Percentiles rank a stretch among this genome's conserved stretches.
Conservation (phyloP, 2,329 filamentous ascomycete genomes). For the Alternaria metachromatica region DNA sequence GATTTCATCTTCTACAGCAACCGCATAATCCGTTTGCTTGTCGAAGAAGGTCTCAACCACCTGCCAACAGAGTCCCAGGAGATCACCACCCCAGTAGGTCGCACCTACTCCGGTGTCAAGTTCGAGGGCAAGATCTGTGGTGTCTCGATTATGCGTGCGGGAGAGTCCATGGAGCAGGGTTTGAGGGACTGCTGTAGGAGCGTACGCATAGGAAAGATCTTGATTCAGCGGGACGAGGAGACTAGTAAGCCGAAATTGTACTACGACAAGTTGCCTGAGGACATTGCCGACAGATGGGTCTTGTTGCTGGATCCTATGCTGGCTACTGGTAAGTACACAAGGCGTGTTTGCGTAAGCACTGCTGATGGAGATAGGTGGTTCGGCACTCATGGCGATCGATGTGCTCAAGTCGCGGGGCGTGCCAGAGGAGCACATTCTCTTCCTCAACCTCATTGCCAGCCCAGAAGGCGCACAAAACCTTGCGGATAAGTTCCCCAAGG, state of each 20-base stretch:
- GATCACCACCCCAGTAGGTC: slow-evolving; percentile 89
- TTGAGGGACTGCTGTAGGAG: slow-evolving; percentile 94
- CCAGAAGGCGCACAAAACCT: slow-evolving; percentile 91
- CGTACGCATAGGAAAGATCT: slow-evolving; percentile 97
- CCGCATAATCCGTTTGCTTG: slow-evolving; percentile 92
- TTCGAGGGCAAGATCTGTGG: slow-evolving; percentile 99
- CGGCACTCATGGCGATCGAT: slow-evolving; percentile 95
- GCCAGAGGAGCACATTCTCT: slow-evolving; percentile 92
- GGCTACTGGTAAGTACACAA: slow-evolving; percentile 74
- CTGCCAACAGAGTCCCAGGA: slow-evolving; percentile 87
- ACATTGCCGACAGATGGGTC: slow-evolving; percentile 93
- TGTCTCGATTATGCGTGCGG: slow-evolving; percentile 97
- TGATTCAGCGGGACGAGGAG: slow-evolving; percentile 97
- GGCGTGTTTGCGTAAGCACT: not conserved
- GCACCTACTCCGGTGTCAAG: slow-evolving; percentile 85
- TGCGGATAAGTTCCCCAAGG: slow-evolving; percentile 83
- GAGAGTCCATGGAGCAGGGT: slow-evolving; percentile 98
- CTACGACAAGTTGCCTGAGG: slow-evolving; percentile 95
- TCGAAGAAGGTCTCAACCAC: slow-evolving; percentile 97
- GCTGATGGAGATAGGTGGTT: slow-evolving; percentile 69
- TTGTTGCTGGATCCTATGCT: slow-evolving; percentile 98
- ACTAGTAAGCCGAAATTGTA: slow-evolving; percentile 91
- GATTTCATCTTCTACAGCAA: slow-evolving; percentile 99
- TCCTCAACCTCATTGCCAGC: slow-evolving; percentile 97
- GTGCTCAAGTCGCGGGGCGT: slow-evolving; percentile 89